Evolutionary conservation across 805 yeast species (phyloP).

Genomic region (Candida silvicultrix): DNA sequence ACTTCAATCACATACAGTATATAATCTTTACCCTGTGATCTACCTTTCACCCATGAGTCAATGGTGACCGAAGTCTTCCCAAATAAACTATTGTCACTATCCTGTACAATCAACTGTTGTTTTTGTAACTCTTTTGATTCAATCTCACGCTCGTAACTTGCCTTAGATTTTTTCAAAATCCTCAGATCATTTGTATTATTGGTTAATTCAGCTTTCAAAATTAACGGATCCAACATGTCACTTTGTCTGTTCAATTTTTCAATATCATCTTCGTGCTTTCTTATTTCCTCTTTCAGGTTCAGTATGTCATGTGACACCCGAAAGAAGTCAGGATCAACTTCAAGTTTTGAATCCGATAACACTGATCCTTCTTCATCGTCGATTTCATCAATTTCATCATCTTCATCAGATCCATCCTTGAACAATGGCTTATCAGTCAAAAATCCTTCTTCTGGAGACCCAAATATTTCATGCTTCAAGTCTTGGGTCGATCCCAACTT

Average conservation of each 20-base stretch:
- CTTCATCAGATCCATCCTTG: slow-evolving; percentile 11
- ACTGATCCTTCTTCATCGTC: slow-evolving; percentile 6
- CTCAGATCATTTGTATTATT: slow-evolving; percentile 66
- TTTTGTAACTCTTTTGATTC: slow-evolving; percentile 64
- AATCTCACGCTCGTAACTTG: slow-evolving; percentile 66
- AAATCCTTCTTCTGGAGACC: slow-evolving; percentile 14
- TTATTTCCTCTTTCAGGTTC: slow-evolving; percentile 61
- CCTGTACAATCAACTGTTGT: slow-evolving; percentile 80
- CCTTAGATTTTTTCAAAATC: slow-evolving; percentile 59
- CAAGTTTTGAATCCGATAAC: slow-evolving; percentile 16
- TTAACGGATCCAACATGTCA: slow-evolving; percentile 56
- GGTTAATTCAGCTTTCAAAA: slow-evolving; percentile 79
- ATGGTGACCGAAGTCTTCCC: slow-evolving; percentile 54
- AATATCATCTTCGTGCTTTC: slow-evolving; percentile 49
- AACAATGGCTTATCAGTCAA: slow-evolving; percentile 19
- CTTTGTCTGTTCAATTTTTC: slow-evolving; percentile 55
- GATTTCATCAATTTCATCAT: slow-evolving; percentile 15
- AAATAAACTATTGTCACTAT: slow-evolving; percentile 69
- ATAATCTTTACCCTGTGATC: slow-evolving; percentile 53
- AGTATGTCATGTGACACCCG: slow-evolving; percentile 67
- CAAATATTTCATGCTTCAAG: slow-evolving; percentile 20
- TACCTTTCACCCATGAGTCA: slow-evolving; percentile 40
- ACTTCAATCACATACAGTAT: slow-evolving; percentile 75
- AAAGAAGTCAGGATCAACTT: slow-evolving; percentile 30
- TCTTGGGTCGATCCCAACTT: background rate